Base-by-base conservation (phyloP, 1,139 yeast species). In the Candida labiduridarum region DNA sequence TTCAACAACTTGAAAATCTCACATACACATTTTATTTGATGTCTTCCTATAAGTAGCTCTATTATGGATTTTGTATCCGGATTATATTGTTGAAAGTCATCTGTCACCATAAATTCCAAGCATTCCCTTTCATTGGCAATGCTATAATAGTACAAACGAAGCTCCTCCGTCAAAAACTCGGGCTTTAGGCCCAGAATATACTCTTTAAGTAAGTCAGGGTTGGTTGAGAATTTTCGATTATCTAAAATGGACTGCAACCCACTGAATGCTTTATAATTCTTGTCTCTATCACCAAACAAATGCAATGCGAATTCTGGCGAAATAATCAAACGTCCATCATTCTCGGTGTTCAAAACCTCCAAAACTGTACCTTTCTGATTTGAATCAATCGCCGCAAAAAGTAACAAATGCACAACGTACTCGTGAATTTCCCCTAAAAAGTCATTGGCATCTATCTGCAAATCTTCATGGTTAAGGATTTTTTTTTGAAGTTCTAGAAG, bases 131-230 rank as follows among this genome's bases (percentile, higher is more conserved):
- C 52, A 2, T 48, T 10, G 8, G 42, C 38, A 3, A 46, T 15
- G 1, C 22, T 15, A 45, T 49, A 54, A 39, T 30, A 48, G 30
- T 46, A 46, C 12, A 25, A 4, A 40, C 52, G 41, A 10, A 49
- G 16, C 3, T 47, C 45, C 7, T 14, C 1, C 3, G 50, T 46
- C 33, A 48, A 12, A 14, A 47, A 43, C 4, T 31, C 14, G 10
- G 46, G 40, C 1, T 41, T 27, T 11, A 53, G 16, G 12, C 31
- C 12, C 25, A 16, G 41, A 4, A 52, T 63, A 59, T 29, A 67
- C 56, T 29, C 58, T 50, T 36, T 58, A 58, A 18, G 54, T 47
- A 38, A 52, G 30, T 45, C 56, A 0, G 34, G 41, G 12, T 46
- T 44, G 18, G 44, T 45, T 34, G 44, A 41, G 18, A 27, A 36